phyloP scores from a whole-genome alignment of 2,329 filamentous ascomycete genomes.

The Aspergillus fijiensis region DNA sequence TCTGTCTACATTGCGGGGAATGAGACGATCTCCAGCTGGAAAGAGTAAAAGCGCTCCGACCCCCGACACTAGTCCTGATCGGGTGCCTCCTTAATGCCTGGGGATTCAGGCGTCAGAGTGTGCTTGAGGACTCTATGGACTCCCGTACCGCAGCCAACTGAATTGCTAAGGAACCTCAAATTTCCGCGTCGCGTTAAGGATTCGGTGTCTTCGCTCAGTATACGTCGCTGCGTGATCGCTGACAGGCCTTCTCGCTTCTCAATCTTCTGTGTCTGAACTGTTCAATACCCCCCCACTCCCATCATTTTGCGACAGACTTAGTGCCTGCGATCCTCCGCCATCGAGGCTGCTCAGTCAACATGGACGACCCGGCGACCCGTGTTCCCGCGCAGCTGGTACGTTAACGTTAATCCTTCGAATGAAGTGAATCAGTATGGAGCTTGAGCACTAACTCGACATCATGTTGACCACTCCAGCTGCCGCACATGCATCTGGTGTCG shows the following conservation, averaged over 20 bases:
- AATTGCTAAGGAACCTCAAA: constrained; percentile 28
- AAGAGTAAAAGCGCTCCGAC: neutral
- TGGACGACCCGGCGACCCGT: constrained; percentile 49
- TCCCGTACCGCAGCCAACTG: constrained; percentile 16
- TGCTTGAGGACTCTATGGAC: constrained; percentile 12
- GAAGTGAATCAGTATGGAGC: neutral
- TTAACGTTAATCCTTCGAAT: constrained; percentile 22
- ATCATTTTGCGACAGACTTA: constrained; percentile 5
- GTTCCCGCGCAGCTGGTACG: constrained; percentile 48
- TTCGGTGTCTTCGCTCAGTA: constrained; percentile 22
- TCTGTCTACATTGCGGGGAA: constrained; percentile 3
- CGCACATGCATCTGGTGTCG: constrained; percentile 87
- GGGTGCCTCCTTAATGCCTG: constrained; percentile 13
- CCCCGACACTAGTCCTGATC: neutral
- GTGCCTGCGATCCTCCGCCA: constrained; percentile 13
- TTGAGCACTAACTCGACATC: neutral
- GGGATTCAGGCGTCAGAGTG: constrained; percentile 21
- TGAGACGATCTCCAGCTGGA: neutral
- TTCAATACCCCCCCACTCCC: constrained; percentile 8
- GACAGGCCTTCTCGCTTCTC: constrained; percentile 7
- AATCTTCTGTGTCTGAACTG: constrained; percentile 10
- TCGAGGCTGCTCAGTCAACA: constrained; percentile 26
- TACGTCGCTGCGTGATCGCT: constrained; percentile 9
- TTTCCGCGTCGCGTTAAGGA: constrained; percentile 39
- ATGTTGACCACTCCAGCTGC: constrained; percentile 57